phyloP scores from a whole-genome alignment of 2,329 filamentous ascomycete species.

The Fusarium secorum region DNA sequence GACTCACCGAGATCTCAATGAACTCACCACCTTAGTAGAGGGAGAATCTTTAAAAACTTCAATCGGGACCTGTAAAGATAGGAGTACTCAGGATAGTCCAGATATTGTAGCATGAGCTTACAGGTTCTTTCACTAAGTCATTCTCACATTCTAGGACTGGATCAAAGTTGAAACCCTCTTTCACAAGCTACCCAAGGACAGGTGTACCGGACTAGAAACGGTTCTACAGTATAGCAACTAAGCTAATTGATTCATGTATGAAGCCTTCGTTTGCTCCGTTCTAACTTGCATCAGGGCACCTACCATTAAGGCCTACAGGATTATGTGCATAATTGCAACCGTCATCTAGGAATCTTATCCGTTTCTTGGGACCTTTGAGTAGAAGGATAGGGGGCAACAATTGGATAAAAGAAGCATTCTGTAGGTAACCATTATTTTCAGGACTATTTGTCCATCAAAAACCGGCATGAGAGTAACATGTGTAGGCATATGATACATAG shows the following conservation, averaged over 20 bases:
- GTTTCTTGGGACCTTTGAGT: background rate
- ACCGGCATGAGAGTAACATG: slow-evolving; percentile 6
- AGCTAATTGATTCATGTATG: background rate
- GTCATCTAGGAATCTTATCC: background rate
- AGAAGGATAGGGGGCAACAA: background rate
- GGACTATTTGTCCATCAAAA: background rate
- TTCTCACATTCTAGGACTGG: background rate
- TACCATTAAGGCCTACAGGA: no score
- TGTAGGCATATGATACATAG: slow-evolving; percentile 37
- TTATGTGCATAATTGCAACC: background rate
- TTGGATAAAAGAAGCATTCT: background rate
- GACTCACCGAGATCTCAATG: background rate
- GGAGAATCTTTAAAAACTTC: background rate
- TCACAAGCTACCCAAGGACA: background rate
- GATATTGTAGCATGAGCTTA: background rate
- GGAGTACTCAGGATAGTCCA: background rate
- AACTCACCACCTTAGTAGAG: background rate
- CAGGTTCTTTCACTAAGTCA: background rate
- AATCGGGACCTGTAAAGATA: background rate
- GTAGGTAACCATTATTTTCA: background rate
- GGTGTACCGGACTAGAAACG: background rate
- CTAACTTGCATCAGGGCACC: background rate
- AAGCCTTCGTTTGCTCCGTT: background rate
- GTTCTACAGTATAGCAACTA: background rate
- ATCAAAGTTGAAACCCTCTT: background rate